Evolutionary conservation across 2,329 filamentous ascomycete genomes (phyloP).

Genomic region (Triangularia verruculosa): DNA sequence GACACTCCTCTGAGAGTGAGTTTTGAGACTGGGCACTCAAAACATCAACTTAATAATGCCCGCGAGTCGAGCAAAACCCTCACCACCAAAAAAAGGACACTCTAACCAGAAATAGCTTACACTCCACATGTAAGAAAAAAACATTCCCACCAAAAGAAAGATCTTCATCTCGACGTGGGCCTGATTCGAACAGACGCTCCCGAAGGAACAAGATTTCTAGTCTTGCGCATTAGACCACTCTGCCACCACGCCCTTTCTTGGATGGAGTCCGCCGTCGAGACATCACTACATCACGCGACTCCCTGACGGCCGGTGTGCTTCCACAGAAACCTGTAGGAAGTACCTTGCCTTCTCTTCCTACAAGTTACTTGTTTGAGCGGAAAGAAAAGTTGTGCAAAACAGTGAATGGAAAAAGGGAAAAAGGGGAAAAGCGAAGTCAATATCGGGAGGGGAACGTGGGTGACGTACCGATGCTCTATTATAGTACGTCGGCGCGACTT

Average conservation of each 20-base stretch:
- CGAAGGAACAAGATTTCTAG: constrained; percentile 27
- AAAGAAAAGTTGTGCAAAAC: too few relatives aligned
- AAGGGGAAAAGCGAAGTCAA: too few relatives aligned
- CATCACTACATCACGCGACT: not conserved
- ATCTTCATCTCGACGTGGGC: constrained; percentile 18
- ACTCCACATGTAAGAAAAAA: not conserved
- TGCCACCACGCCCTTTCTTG: constrained; percentile 21
- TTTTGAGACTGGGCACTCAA: too few relatives aligned
- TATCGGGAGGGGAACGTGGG: too few relatives aligned
- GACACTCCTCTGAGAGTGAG: not conserved
- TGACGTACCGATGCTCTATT: too few relatives aligned
- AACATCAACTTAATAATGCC: not conserved
- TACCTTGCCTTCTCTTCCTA: not conserved
- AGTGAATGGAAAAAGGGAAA: too few relatives aligned
- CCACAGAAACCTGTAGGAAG: too few relatives aligned
- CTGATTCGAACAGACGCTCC: constrained; percentile 26
- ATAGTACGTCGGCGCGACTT: too few relatives aligned
- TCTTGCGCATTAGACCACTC: constrained; percentile 27
- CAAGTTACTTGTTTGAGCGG: not conserved
- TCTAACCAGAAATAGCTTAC: not conserved
- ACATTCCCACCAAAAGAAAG: not conserved
- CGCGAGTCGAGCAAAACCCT: not conserved
- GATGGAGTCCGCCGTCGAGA: not conserved
- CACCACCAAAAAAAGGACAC: not conserved
- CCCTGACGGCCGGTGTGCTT: too few relatives aligned